Percentiles rank a stretch among this genome's conserved stretches.
These are phyloP conservation scores for Kondoa malvinella DNA, from an alignment of 768 basidiomycete genomes.

Conservation along the genomic window DNA sequence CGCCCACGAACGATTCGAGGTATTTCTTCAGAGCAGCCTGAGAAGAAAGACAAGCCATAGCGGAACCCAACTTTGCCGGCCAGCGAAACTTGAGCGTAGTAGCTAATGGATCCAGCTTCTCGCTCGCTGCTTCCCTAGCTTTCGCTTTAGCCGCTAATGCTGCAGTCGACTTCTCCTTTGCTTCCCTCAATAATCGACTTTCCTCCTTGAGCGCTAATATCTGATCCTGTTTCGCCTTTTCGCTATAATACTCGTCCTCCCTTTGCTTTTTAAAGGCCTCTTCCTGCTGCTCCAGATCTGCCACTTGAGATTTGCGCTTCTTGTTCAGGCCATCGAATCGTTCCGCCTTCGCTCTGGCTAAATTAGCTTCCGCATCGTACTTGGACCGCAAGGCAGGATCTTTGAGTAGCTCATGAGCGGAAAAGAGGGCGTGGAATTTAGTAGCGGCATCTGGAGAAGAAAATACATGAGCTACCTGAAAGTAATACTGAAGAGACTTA, in stretches of 20 bases:
- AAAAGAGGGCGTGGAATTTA: conserved; percentile 24
- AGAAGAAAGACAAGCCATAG: background rate
- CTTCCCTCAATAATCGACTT: conserved; percentile 21
- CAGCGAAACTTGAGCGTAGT: background rate
- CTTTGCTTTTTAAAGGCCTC: conserved; percentile 20
- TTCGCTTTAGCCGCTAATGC: background rate
- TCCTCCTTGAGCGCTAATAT: conserved; percentile 24
- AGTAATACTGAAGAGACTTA: background rate
- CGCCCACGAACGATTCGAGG: background rate
- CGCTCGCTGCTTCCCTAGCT: background rate
- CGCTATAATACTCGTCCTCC: conserved; percentile 13
- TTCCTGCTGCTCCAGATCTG: conserved; percentile 23
- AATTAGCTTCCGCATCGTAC: conserved; percentile 19
- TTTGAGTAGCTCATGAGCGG: conserved; percentile 22
- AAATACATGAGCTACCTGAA: background rate
- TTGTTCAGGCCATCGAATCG: conserved; percentile 24
- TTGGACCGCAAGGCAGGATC: conserved; percentile 20
- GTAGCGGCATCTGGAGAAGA: conserved; percentile 14
- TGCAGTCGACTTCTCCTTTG: conserved; percentile 1
- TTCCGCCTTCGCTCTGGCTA: conserved; percentile 16
- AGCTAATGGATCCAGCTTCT: background rate
- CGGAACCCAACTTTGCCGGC: background rate
- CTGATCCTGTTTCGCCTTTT: conserved; percentile 15
- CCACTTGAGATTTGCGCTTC: conserved; percentile 23
- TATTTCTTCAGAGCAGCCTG: background rate